A percentile compares a stretch with the other conserved stretches of the same genome.
phyloP scores from a whole-genome alignment of 2,329 filamentous ascomycete species.

The Colletotrichum eleusines region DNA sequence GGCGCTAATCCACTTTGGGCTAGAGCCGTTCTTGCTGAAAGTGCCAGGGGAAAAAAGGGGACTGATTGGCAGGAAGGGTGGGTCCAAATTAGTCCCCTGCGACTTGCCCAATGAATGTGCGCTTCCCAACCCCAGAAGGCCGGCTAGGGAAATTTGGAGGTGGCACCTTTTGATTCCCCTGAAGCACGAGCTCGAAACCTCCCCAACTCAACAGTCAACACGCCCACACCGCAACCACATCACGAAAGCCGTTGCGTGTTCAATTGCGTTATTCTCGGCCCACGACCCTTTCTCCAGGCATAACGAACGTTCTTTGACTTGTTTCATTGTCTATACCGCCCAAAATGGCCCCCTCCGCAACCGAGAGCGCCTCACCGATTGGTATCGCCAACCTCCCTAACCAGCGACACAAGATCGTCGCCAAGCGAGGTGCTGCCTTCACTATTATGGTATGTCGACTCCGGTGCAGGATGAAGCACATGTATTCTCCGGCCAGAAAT shows the following conservation, averaged over 20 bases:
- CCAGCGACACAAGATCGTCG: constrained; percentile 81
- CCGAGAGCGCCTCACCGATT: constrained; percentile 75
- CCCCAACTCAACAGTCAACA: constrained; percentile 41
- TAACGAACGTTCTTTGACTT: constrained; percentile 40
- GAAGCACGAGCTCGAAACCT: constrained; percentile 44
- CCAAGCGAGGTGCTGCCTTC: constrained; percentile 93
- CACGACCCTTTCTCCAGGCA: constrained; percentile 32
- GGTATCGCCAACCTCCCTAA: constrained; percentile 81
- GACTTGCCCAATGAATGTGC: constrained; percentile 38
- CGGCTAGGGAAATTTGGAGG: constrained; percentile 43
- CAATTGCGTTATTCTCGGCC: constrained; percentile 34
- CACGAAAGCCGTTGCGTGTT: constrained; percentile 41
- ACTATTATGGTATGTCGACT: constrained; percentile 90
- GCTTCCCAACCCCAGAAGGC: constrained; percentile 37
- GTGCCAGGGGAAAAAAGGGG: constrained; percentile 36
- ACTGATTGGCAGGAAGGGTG: constrained; percentile 43
- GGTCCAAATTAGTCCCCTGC: constrained; percentile 42
- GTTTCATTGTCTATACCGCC: constrained; percentile 45
- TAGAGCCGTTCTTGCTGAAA: constrained; percentile 16
- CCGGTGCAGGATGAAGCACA: background rate
- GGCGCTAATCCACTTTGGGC: constrained; percentile 1
- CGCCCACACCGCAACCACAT: constrained; percentile 41
- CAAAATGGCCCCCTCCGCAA: constrained; percentile 68
- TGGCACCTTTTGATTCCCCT: constrained; percentile 45
- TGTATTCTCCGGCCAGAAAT: background rate